Conservation (phyloP, 306 rosid species). For the Aeschynomene evenia region DNA sequence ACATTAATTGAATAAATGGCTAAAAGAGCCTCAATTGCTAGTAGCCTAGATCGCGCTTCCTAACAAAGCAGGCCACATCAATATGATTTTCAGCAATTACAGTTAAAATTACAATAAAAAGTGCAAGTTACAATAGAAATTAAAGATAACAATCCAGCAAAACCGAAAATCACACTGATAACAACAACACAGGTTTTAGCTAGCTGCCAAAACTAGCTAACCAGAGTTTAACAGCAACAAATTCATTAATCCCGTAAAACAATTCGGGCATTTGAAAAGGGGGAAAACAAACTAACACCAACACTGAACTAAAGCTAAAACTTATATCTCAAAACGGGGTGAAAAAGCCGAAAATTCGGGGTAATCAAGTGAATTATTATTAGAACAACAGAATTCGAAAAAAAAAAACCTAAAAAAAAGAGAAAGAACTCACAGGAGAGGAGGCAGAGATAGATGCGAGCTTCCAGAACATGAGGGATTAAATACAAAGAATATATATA, state of each 20-base stretch:
- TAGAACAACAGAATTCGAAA: background rate
- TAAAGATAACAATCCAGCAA: constrained; percentile 20
- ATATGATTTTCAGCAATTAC: background rate
- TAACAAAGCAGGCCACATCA: background rate
- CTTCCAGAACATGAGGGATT: constrained; percentile 94
- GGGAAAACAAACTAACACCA: background rate
- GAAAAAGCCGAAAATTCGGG: background rate
- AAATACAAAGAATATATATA: too few species aligned
- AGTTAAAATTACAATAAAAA: background rate
- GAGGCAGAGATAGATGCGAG: constrained; percentile 83
- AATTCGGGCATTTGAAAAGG: background rate
- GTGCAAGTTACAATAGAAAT: background rate
- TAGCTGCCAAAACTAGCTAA: background rate
- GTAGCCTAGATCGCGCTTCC: constrained; percentile 1
- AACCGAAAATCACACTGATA: background rate
- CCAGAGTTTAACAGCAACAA: background rate
- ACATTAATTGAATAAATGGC: constrained; percentile 13
- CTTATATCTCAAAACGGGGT: background rate
- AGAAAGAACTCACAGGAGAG: constrained; percentile 65
- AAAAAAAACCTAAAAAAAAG: background rate
- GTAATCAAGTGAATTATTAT: background rate
- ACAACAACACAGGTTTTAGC: background rate
- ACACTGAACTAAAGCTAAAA: background rate
- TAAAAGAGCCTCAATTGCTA: background rate
- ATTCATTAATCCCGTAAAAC: background rate